Conservation (phyloP, 768 basidiomycete species). For the Serendipita sp. region DNA sequence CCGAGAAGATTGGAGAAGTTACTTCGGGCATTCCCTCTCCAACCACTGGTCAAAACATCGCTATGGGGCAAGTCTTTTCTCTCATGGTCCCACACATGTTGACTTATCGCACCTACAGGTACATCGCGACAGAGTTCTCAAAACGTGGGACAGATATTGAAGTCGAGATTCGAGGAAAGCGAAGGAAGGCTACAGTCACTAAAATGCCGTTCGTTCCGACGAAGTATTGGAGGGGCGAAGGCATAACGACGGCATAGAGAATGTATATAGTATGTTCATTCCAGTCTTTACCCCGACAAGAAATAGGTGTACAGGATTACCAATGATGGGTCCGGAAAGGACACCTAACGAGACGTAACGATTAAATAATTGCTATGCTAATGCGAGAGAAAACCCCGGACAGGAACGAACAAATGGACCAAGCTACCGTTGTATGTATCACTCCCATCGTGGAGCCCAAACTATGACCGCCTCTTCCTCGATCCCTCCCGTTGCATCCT, state of each 20-base stretch:
- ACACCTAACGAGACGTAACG: not conserved
- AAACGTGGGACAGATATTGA: constrained; percentile 79
- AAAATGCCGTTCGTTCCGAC: constrained; percentile 80
- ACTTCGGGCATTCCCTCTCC: constrained; percentile 97
- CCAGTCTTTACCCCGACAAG: not conserved
- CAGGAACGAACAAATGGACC: not conserved
- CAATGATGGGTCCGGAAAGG: too few species aligned
- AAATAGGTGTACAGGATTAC: too few species aligned
- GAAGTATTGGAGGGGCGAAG: constrained; percentile 58
- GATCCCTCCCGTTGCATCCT: not conserved
- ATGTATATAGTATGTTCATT: not conserved
- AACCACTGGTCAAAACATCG: constrained; percentile 75
- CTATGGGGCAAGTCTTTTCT: constrained; percentile 45
- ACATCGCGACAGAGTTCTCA: constrained; percentile 63
- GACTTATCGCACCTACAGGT: constrained; percentile 17
- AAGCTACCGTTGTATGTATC: not conserved
- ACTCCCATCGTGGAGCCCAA: not conserved
- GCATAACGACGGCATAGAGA: not conserved
- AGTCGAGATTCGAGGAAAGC: constrained; percentile 72
- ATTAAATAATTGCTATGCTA: not conserved
- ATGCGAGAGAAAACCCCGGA: not conserved
- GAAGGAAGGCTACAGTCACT: constrained; percentile 54
- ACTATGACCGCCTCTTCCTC: not conserved
- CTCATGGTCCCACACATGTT: not conserved
- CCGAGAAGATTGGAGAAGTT: constrained; percentile 52